Evolutionary conservation across 805 yeast genomes (phyloP).

Genomic region (Metschnikowia rubicola): DNA sequence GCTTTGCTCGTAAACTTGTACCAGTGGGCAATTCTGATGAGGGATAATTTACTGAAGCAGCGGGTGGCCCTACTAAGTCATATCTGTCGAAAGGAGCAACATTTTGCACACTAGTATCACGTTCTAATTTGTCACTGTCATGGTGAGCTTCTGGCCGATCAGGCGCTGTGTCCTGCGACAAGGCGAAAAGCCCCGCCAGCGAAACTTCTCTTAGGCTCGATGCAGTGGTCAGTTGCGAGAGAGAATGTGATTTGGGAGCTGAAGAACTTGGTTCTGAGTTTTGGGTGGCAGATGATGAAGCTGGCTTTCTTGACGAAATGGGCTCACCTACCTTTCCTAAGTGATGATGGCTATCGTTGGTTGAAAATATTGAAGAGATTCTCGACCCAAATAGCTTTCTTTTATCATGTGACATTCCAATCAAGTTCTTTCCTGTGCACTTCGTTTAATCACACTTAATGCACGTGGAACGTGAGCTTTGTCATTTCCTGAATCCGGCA

Average conservation of each 20-base stretch:
- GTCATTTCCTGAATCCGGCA: no score
- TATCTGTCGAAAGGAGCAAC: no score
- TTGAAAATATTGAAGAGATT: slow-evolving; percentile 29
- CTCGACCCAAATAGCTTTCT: slow-evolving; percentile 27
- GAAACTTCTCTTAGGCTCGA: background rate
- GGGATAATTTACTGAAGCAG: no score
- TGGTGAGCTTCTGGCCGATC: no score
- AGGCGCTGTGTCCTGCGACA: background rate
- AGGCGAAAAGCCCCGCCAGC: background rate
- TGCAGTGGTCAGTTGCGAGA: background rate
- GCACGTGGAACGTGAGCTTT: no score
- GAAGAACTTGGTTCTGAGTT: background rate
- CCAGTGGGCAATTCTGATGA: no score
- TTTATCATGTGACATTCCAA: slow-evolving; percentile 13
- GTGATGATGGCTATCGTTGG: slow-evolving; percentile 10
- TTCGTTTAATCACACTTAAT: no score
- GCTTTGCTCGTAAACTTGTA: no score
- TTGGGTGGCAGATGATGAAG: background rate
- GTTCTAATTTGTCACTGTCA: no score
- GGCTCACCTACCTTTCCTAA: slow-evolving; percentile 1
- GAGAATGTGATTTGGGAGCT: background rate
- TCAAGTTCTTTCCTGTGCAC: no score
- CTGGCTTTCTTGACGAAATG: background rate
- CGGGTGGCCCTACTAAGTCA: no score
- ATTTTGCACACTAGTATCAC: no score